These are phyloP conservation scores for Cordyceps tenuipes DNA, from an alignment of 2,329 filamentous ascomycete genomes.

Conservation along the genomic window DNA sequence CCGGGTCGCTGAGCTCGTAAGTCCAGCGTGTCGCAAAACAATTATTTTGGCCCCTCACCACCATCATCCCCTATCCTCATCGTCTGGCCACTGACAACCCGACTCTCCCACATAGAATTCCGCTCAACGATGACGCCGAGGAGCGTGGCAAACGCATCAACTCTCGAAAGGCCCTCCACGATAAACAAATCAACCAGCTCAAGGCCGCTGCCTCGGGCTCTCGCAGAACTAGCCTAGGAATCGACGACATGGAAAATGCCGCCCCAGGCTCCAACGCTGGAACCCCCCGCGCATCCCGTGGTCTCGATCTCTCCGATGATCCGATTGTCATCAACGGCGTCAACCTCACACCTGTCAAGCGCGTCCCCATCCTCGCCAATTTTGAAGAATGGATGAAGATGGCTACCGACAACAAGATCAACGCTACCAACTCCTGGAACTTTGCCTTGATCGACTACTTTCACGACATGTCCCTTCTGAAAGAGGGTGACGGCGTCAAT, in stretches of 20 bases:
- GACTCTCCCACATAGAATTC: conserved; percentile 54
- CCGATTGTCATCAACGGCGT: conserved; percentile 60
- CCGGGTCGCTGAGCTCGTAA: conserved; percentile 28
- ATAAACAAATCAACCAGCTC: conserved; percentile 86
- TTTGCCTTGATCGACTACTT: conserved; percentile 99
- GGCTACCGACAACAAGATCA: conserved; percentile 99
- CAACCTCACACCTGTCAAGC: conserved; percentile 90
- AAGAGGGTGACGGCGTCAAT: conserved; percentile 94
- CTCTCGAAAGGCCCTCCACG: conserved; percentile 79
- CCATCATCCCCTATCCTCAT: conserved; percentile 9
- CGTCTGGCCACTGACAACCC: not conserved
- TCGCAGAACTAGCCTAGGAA: conserved; percentile 53
- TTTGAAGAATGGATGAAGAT: conserved; percentile 99
- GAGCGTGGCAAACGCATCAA: conserved; percentile 86
- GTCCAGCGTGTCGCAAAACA: conserved; percentile 12
- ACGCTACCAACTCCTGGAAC: conserved; percentile 97
- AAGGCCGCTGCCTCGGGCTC: conserved; percentile 59
- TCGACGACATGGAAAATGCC: conserved; percentile 50
- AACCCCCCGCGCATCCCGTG: conserved; percentile 36
- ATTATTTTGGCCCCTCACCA: conserved; percentile 14
- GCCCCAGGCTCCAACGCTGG: conserved; percentile 46
- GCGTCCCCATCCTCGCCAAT: conserved; percentile 89
- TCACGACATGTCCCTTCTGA: conserved; percentile 95
- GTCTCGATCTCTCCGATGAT: conserved; percentile 43
- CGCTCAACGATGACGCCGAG: conserved; percentile 87